Evolutionary conservation across 805 yeast genomes (phyloP), one percentile per base, ranked within the genome.

Genomic region (Cyberlindnera subsufficiens): DNA sequence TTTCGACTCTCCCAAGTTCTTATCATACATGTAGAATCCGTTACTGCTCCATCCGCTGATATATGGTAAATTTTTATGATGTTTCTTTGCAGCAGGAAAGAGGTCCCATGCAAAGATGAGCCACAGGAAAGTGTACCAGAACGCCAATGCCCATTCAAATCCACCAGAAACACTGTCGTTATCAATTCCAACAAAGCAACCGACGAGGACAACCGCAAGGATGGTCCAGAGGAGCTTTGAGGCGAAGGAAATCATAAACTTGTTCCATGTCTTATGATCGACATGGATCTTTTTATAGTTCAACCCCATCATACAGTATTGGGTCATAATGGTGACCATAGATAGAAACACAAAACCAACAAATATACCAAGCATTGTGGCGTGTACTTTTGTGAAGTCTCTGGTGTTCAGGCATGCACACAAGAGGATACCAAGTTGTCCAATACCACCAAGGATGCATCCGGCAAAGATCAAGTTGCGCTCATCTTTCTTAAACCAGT

Each of bases 81-180:
- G 46, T 35, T 53, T 56, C 46, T 67, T 65, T 16, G 80, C 75
- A 17, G 85, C 81, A 1, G 88, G 82, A 53, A 74, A 72, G 51
- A 89, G 71, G 59, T 91, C 97, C 46, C 76, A 71, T 2, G 84
- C 66, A 60, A 90, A 70, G 43, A 81, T 65, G 4, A 82, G 56
- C 50, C 82, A 75, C 46, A 85, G 68, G 30, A 82, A 54, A 3
- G 95, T 93, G 58, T 85, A 90, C 79, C 86, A 81, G 63, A 81
- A 90, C n/a, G 91, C 80, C 35, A 90, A 63, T 3, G 80, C 58
- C 98, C 98, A 91, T 64, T 91, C 98, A 58, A 84, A 78, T 32
- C 64, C 55, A 7, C 64, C 54, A 22, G 69, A 68, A 1, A 43
- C 40, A 19, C 51, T 52, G 19, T 61, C 45, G 11, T 60, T 58